Evolutionary conservation across 1,284 basidiomycete genomes (phyloP).

Genomic region (Stygiomarasmius scandens): DNA sequence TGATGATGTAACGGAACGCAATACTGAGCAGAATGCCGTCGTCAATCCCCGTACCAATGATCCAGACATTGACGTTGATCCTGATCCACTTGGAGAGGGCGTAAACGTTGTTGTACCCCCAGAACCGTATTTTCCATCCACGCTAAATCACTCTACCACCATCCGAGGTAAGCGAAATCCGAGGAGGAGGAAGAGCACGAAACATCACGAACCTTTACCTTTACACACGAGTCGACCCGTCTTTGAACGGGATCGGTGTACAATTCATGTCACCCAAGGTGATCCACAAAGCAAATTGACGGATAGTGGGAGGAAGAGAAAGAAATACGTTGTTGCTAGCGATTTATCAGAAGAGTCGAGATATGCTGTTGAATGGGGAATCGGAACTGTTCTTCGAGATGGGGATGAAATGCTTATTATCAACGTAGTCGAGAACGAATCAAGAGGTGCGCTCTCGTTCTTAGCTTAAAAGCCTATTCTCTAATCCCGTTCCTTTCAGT

Average conservation of each 20-base stretch:
- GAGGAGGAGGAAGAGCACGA: slow-evolving; percentile 61
- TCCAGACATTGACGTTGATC: slow-evolving; percentile 57
- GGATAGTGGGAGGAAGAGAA: slow-evolving; percentile 52
- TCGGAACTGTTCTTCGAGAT: slow-evolving; percentile 93
- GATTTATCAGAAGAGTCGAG: slow-evolving; percentile 92
- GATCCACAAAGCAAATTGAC: slow-evolving; percentile 64
- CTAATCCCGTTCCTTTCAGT: slow-evolving; percentile 46
- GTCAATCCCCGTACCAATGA: slow-evolving; percentile 39
- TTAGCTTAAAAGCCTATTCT: neutral
- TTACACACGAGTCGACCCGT: slow-evolving; percentile 74
- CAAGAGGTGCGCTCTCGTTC: slow-evolving; percentile 64
- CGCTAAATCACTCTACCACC: slow-evolving; percentile 49
- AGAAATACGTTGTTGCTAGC: slow-evolving; percentile 88
- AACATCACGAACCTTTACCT: slow-evolving; percentile 61
- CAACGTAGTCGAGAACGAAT: slow-evolving; percentile 91
- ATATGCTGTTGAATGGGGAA: slow-evolving; percentile 94
- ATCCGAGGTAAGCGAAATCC: slow-evolving; percentile 47
- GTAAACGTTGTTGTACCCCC: slow-evolving; percentile 87
- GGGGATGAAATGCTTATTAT: slow-evolving; percentile 93
- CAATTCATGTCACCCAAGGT: slow-evolving; percentile 87
- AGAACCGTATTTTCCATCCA: slow-evolving; percentile 78
- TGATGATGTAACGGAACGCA: slow-evolving; percentile 68
- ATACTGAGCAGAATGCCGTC: slow-evolving; percentile 77
- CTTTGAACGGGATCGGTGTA: slow-evolving; percentile 92
- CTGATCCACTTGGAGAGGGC: slow-evolving; percentile 82